Evolutionary conservation across 345 rosid genomes (phyloP), one percentile per base, ranked within the genome.

Genomic region (Salix viminalis): DNA sequence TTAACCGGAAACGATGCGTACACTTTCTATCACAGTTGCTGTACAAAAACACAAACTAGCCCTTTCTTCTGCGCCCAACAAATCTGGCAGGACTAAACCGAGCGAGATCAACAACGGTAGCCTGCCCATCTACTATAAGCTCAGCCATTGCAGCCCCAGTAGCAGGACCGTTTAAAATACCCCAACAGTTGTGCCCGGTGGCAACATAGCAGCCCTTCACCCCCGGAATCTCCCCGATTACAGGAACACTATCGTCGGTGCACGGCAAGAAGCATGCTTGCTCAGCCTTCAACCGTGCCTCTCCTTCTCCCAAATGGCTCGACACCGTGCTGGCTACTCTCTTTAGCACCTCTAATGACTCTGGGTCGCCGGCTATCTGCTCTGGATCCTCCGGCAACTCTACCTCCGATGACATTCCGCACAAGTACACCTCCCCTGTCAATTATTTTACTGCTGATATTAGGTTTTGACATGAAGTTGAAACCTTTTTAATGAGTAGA

Each of bases 231-330:
- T 91, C 93, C 26, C 99, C 97, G 1, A 93, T 91, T 34, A 95
- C 84, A 0, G 96, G 98, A 48, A 89, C 23, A 30, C 88, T 85
- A 56, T 93, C 97, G 52, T 95, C 96, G 0, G 94, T 91, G 73
- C 92, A 84, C 0, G 98, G 98, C 83, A 95, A 82, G 85, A 93
- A 93, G 84, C 99, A 91, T 5, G 99, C 99, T 85, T 95, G 97
- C 86, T 95, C 94, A 11, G 96, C 88, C 80, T 86, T 93, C 76
- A 93, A 86, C 50, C 6, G 64, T 18, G 91, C 92, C 79, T 82
- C 86, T 42, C 46, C 46, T 42, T 42, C 46, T 11, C 11, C 46
- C 46, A 42, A 42, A 77, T 89, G 91, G 79, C 94, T 95, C 1
- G 97, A 95, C 34, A 90, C 92, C 0, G 87, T 87, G 65, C 70